These are phyloP conservation scores for Rubroboletus pulcherrimus DNA, from an alignment of 768 basidiomycete genomes.

Conservation along the genomic window DNA sequence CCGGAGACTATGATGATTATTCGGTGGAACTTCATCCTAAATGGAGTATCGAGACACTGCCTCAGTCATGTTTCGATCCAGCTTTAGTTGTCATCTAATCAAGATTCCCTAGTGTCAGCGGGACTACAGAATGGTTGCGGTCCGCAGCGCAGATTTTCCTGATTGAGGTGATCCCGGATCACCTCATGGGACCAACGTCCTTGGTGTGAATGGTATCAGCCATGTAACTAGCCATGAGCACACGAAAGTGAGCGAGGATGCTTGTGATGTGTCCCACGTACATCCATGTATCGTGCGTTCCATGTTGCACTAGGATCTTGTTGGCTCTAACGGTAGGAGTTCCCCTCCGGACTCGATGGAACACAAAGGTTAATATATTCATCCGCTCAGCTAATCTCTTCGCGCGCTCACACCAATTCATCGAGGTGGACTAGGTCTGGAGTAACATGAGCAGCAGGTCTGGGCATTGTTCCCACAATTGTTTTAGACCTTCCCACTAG, in stretches of 20 bases:
- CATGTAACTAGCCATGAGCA: too few species aligned
- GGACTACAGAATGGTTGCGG: background rate
- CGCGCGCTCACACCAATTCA: background rate
- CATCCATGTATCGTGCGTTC: background rate
- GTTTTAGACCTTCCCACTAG: background rate
- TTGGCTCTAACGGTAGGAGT: background rate
- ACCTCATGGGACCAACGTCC: background rate
- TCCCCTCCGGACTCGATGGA: background rate
- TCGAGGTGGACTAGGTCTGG: background rate
- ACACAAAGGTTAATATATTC: background rate
- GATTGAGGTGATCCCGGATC: background rate
- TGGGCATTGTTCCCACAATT: background rate
- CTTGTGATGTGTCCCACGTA: background rate
- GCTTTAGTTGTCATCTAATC: background rate
- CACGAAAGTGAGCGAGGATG: too few species aligned
- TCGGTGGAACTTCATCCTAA: conserved; percentile 57
- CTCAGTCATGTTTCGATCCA: background rate
- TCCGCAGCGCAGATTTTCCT: background rate
- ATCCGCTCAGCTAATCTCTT: too few species aligned
- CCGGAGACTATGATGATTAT: conserved; percentile 57
- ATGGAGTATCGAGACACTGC: conserved; percentile 66
- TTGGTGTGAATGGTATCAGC: background rate
- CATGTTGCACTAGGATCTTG: background rate
- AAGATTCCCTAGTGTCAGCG: background rate
- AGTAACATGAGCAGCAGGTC: too few species aligned